phyloP scores from a whole-genome alignment of 2,329 filamentous ascomycete species.

The Emergomyces orientalis region DNA sequence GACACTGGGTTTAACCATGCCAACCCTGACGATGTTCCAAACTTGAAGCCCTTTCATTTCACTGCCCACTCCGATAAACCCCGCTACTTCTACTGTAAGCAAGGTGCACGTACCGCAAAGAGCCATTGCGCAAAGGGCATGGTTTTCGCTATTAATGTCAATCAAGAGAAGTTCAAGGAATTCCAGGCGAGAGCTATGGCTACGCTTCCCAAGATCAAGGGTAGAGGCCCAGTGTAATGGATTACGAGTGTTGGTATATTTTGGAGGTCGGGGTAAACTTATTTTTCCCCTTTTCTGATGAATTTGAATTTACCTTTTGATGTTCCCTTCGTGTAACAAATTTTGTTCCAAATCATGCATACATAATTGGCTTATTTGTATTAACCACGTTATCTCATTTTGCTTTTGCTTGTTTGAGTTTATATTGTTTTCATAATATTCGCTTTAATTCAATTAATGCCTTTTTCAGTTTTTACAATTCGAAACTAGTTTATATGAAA shows the following conservation, averaged over 20 bases:
- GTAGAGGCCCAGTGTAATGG: not conserved
- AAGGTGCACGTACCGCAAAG: constrained; percentile 29
- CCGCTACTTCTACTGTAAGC: constrained; percentile 69
- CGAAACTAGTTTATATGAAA: not conserved
- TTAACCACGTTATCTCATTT: not conserved
- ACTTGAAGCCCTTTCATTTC: constrained; percentile 42
- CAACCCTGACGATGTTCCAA: constrained; percentile 63
- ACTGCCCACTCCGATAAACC: constrained; percentile 42
- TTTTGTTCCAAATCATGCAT: not conserved
- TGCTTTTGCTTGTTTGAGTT: not conserved
- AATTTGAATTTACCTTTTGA: not conserved
- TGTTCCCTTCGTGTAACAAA: not conserved
- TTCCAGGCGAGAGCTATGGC: constrained; percentile 61
- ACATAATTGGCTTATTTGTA: not conserved
- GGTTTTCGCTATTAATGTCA: constrained; percentile 70
- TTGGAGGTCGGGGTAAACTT: not conserved
- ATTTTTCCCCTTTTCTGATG: not conserved
- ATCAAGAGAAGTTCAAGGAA: constrained; percentile 59
- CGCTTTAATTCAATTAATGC: not conserved
- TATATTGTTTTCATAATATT: not conserved
- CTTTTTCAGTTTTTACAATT: not conserved
- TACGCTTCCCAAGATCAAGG: constrained; percentile 12
- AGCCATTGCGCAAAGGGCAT: constrained; percentile 65
- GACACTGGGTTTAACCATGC: constrained; percentile 59
- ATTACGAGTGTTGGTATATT: too few relatives aligned